Conservation (phyloP, 225 moss, liverwort and hornwort species). For the Polytrichum commune region DNA sequence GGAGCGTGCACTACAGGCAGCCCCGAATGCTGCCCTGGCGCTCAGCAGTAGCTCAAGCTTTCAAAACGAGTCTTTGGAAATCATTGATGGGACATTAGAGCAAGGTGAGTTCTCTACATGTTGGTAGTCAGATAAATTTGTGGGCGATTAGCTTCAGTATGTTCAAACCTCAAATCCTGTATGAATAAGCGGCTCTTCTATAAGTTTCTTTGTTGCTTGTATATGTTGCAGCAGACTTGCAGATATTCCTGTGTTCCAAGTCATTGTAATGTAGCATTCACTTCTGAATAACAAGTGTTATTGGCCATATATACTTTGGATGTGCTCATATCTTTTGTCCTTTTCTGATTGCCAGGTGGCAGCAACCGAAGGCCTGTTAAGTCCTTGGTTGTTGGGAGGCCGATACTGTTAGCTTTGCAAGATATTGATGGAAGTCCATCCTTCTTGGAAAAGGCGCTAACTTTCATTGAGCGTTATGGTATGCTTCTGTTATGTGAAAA, state of each 20-base stretch:
- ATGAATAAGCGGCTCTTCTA: no score
- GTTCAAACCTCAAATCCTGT: no score
- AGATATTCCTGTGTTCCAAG: no score
- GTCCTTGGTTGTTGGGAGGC: conserved; percentile 86
- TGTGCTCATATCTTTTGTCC: no score
- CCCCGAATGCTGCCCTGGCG: conserved; percentile 86
- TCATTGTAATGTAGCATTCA: no score
- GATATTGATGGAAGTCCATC: conserved; percentile 94
- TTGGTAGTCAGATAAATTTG: not conserved
- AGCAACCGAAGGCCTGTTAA: conserved; percentile 76
- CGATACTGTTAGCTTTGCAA: conserved; percentile 87
- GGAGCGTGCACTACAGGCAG: conserved; percentile 86
- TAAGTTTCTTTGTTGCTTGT: no score
- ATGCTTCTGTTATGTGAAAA: not conserved
- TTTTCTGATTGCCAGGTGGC: conserved; percentile 30
- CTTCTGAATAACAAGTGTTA: no score
- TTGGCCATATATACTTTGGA: no score
- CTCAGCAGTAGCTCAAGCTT: conserved; percentile 80
- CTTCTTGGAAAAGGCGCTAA: conserved; percentile 90
- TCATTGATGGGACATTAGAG: conserved; percentile 80
- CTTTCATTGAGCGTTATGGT: conserved; percentile 88
- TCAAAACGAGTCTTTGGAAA: conserved; percentile 77
- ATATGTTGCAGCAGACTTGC: no score
- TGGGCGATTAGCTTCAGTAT: no score
- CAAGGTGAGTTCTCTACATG: conserved; percentile 40